These are phyloP conservation scores for Corchorus capsularis DNA, from an alignment of 345 rosid species.

Conservation along the genomic window DNA sequence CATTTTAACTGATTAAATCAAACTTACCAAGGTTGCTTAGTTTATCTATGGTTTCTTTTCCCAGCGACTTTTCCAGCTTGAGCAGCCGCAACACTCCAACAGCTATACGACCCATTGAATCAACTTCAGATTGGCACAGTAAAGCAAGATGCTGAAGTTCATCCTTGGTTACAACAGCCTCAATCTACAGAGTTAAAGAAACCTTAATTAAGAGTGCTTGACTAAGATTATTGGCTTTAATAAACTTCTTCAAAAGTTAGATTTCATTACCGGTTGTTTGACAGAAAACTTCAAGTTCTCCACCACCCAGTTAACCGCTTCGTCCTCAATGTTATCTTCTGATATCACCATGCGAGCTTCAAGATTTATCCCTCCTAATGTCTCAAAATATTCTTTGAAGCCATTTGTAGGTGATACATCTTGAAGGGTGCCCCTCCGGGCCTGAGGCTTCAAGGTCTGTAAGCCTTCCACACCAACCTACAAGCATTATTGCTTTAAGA, in stretches of 20 bases:
- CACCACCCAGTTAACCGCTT: slow-evolving; percentile 66
- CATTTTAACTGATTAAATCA: neutral
- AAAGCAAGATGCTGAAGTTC: slow-evolving; percentile 81
- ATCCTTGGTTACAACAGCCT: slow-evolving; percentile 81
- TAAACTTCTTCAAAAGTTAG: slow-evolving; percentile 15
- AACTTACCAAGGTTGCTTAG: slow-evolving; percentile 89
- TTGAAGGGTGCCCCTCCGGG: slow-evolving; percentile 35
- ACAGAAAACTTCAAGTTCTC: slow-evolving; percentile 89
- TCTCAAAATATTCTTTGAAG: slow-evolving; percentile 48
- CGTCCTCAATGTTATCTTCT: slow-evolving; percentile 54
- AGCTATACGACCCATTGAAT: slow-evolving; percentile 88
- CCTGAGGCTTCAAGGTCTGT: slow-evolving; percentile 78
- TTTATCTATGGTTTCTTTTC: slow-evolving; percentile 76
- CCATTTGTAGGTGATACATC: slow-evolving; percentile 50
- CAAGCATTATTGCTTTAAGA: slow-evolving; percentile 23
- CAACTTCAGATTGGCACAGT: slow-evolving; percentile 87
- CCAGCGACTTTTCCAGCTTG: slow-evolving; percentile 80
- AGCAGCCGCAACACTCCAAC: slow-evolving; percentile 86
- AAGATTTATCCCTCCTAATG: slow-evolving; percentile 68
- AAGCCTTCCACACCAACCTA: slow-evolving; percentile 86
- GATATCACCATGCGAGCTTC: slow-evolving; percentile 66
- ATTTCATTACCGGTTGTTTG: slow-evolving; percentile 76
- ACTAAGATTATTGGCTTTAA: slow-evolving; percentile 11
- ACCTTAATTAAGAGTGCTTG: slow-evolving; percentile 13
- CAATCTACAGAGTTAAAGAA: slow-evolving; percentile 53